Conservation (phyloP, 208 protist species). For the Acanthamoeba divionensis region DNA sequence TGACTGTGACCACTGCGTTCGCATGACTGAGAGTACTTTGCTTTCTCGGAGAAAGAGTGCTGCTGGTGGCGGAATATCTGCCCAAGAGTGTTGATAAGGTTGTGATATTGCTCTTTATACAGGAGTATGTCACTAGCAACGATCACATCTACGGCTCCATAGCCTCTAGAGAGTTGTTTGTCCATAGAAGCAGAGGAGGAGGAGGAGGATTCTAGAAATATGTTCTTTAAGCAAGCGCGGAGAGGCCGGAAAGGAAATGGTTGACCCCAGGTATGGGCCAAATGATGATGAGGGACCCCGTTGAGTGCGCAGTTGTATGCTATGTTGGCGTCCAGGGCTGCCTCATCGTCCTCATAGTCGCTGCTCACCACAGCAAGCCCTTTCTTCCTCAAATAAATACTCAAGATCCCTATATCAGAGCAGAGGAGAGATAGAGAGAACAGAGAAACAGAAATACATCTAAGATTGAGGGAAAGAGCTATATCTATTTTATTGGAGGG, state of each 20-base stretch:
- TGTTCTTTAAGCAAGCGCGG: too few species aligned
- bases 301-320: constrained; percentile 26
- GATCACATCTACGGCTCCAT: background rate
- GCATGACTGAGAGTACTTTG: background rate
- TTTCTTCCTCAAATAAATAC: constrained; percentile 2
- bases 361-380: constrained; percentile 2
- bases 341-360: constrained; percentile 22
- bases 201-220: background rate
- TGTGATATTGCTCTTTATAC: constrained; percentile 22
- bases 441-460: background rate
- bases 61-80: background rate
- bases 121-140: constrained; percentile 13
- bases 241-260: background rate
- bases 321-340: constrained; percentile 19
- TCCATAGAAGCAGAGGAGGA: background rate
- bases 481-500: background rate
- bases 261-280: background rate
- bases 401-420: background rate
- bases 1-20: background rate
- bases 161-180: background rate
- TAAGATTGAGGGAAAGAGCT: background rate
- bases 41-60: background rate
- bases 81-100: background rate
- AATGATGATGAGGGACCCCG: background rate
- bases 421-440: background rate